phyloP scores from a whole-genome alignment of 1,139 yeast species.

The Suhomyces choctaworum region DNA sequence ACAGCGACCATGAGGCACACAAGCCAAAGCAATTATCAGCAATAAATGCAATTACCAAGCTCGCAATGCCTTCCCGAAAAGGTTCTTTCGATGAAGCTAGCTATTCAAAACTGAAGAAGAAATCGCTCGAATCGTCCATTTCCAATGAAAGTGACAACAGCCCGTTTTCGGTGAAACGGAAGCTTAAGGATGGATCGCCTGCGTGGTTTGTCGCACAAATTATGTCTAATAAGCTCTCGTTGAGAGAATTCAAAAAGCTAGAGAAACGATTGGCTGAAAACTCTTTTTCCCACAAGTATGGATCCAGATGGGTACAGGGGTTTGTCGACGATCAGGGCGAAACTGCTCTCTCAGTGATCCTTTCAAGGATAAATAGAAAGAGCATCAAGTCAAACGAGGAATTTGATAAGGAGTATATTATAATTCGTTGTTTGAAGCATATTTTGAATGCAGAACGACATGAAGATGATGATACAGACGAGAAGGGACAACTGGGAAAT shows the following conservation, averaged over 20 bases:
- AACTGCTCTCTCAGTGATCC: conserved; percentile 43
- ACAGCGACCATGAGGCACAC: conserved; percentile 8
- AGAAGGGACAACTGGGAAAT: conserved; percentile 10
- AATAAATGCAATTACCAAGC: conserved; percentile 16
- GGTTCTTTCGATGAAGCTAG: conserved; percentile 14
- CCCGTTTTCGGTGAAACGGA: conserved; percentile 17
- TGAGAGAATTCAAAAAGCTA: conserved; percentile 38
- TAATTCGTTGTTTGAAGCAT: conserved; percentile 41
- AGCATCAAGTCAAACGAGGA: conserved; percentile 49
- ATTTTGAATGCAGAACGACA: conserved; percentile 28
- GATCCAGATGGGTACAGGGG: conserved; percentile 29
- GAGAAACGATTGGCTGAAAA: conserved; percentile 35
- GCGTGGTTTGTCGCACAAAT: conserved; percentile 45
- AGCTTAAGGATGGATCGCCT: conserved; percentile 41
- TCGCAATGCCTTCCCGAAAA: conserved; percentile 16
- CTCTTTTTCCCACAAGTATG: conserved; percentile 20
- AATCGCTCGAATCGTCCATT: conserved; percentile 16
- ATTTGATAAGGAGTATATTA: conserved; percentile 41
- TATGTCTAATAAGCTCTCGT: conserved; percentile 35
- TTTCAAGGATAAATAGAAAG: conserved; percentile 41
- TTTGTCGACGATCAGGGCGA: conserved; percentile 47
- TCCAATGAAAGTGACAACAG: conserved; percentile 15
- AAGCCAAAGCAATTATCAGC: conserved; percentile 15
- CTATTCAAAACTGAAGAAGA: conserved; percentile 16
- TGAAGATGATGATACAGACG: conserved; percentile 19